Percentiles rank a stretch among this genome's conserved stretches.
phyloP scores from a whole-genome alignment of 768 basidiomycete genomes.

The Trametes coccinea region DNA sequence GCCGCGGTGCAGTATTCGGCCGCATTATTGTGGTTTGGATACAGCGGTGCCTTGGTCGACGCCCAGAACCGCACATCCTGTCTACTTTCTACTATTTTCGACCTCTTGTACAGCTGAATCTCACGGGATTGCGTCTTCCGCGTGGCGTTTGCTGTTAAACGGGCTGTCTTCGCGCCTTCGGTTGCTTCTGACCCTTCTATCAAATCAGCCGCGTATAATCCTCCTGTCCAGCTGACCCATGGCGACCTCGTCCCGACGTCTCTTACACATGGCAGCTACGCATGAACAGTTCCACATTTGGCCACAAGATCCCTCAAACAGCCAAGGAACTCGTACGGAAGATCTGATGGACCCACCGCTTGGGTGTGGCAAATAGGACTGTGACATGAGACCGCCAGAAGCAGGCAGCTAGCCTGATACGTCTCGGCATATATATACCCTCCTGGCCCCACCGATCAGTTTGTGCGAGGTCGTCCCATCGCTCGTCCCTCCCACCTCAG shows the following conservation, averaged over 20 bases:
- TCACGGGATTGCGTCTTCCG: no score
- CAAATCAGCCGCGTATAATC: background rate
- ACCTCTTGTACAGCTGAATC: background rate
- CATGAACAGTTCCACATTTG: conserved; percentile 3
- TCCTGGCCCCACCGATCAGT: background rate
- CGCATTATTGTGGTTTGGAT: no score
- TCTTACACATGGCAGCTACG: conserved; percentile 2
- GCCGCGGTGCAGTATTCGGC: no score
- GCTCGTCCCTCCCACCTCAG: background rate
- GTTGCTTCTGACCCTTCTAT: background rate
- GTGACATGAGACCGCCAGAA: conserved; percentile 10
- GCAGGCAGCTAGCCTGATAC: conserved; percentile 7
- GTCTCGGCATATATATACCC: conserved; percentile 2
- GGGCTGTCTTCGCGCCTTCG: background rate
- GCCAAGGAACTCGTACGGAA: background rate
- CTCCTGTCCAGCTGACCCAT: conserved; percentile 2
- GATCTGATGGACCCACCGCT: background rate
- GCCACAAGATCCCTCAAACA: background rate
- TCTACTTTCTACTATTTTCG: no score
- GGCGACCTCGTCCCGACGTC: background rate
- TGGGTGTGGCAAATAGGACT: background rate
- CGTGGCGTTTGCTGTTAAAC: background rate
- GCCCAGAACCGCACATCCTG: no score
- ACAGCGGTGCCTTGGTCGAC: no score
- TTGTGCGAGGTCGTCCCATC: background rate